These are phyloP conservation scores for Sporothrix dimorphospora DNA, from an alignment of 2,329 filamentous ascomycete genomes.

Conservation along the genomic window DNA sequence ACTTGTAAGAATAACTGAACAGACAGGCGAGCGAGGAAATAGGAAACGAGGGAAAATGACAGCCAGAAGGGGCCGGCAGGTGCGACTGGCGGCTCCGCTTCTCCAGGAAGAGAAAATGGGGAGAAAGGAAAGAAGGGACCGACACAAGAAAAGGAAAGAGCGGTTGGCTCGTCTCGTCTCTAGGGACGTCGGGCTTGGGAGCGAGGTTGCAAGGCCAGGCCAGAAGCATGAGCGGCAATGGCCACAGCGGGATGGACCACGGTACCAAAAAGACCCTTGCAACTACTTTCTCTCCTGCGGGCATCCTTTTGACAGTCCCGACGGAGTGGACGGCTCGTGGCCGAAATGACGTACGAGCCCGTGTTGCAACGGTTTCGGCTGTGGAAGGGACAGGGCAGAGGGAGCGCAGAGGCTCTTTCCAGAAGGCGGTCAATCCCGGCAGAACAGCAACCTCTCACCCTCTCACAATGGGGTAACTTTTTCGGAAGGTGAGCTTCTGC, in stretches of 20 bases:
- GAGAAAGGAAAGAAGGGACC: background rate
- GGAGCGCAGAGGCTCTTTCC: background rate
- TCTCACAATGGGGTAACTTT: background rate
- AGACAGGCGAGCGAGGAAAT: background rate
- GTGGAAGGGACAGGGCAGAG: background rate
- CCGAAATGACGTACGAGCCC: conserved; percentile 22
- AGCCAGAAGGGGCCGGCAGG: background rate
- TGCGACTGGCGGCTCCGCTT: background rate
- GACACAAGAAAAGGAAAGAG: background rate
- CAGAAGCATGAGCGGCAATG: background rate
- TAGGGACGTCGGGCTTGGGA: background rate
- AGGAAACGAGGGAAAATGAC: background rate
- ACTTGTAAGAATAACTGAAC: background rate
- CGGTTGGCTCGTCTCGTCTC: background rate
- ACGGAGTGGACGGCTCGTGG: conserved; percentile 18
- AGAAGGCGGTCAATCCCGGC: conserved; percentile 26
- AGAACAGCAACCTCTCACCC: background rate
- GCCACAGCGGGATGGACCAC: background rate
- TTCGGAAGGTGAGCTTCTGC: background rate
- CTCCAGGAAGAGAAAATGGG: background rate
- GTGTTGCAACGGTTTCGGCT: background rate
- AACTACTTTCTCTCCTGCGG: background rate
- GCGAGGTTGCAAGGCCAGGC: background rate
- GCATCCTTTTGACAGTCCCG: background rate
- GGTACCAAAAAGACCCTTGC: background rate